Evolutionary conservation across 2,329 filamentous ascomycete species (phyloP), one percentile per base, ranked within the genome.

Genomic region (Hypoxylon sp.): DNA sequence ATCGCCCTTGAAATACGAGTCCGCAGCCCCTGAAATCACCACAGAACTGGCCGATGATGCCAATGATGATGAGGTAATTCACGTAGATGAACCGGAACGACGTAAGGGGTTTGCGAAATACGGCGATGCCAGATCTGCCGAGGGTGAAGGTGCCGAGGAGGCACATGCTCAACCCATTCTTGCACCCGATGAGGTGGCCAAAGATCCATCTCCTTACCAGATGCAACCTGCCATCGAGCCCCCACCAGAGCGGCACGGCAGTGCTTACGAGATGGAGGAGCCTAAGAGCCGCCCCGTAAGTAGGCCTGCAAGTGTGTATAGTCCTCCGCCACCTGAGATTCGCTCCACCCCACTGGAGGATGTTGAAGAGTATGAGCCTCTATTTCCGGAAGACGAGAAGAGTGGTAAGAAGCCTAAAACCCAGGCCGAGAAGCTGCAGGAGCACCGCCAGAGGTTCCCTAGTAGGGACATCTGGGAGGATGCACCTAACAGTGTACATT

Each of bases 391-490:
- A 48, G 89, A 92, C 11, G 79, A 81, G 3, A 81, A 84, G 47
- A 75, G 68, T 13, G 60, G 63, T 12, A 70, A 74, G 48, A 68
- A 74, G 43, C 68, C 73, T 12, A 67, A 69, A 21, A 64, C 69
- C 6, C 64, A 73, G 27, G 67, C 69, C 16, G 74, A 78, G 40
- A 78, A 79, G 57, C 72, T 79, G 48, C 75, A 75, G 46, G 78
- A 83, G 58, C 75, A 80, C 54, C 82, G 84, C 57, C 87, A 88
- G 53, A 72, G 81, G 55, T 99, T 99, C 72, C 94, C 94, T 1
- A 97, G 92, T 70, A 89, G 92, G 69, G 94, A 99, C 69, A 84
- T 97, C 29, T 99, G 94, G 94, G 94, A 99, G 74, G 95, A 99
- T 69, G 88, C 91, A 0, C 94, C 95, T 3, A 88, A 86, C 66